Conservation (phyloP, 176 grass and related monocot genomes). For the Musa acuminata region DNA sequence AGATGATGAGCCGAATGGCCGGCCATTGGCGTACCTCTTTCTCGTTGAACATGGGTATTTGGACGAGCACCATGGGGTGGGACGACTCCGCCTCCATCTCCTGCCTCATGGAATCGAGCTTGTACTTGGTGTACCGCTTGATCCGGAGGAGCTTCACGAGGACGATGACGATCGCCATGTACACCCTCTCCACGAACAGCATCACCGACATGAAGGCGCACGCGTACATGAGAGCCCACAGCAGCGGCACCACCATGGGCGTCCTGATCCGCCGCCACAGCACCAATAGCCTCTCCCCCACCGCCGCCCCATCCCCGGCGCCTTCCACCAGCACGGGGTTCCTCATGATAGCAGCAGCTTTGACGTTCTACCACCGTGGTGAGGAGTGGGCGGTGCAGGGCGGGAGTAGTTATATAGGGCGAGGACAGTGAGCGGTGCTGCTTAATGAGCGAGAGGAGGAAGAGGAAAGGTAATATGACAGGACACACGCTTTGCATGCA, state of each 20-base stretch:
- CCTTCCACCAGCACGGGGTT: no score
- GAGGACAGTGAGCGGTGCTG: conserved; percentile 15
- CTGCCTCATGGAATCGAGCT: background rate
- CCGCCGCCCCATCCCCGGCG: no score
- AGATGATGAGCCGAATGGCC: no score
- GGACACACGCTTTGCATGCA: conserved; percentile 37
- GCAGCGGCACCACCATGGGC: conserved; percentile 38
- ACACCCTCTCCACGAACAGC: conserved; percentile 75
- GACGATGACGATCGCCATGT: conserved; percentile 66
- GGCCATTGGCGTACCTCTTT: conserved; percentile 32
- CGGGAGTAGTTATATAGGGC: background rate
- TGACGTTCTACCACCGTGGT: no score
- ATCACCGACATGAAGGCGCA: conserved; percentile 70
- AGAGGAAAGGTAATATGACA: conserved; percentile 17
- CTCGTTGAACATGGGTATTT: conserved; percentile 98
- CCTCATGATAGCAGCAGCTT: no score
- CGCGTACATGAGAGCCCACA: conserved; percentile 43
- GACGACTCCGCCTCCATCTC: conserved; percentile 28
- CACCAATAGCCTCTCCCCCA: background rate
- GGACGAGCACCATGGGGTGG: conserved; percentile 56
- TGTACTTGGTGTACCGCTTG: conserved; percentile 29
- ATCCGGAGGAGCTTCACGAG: conserved; percentile 38
- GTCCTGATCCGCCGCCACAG: conserved; percentile 33
- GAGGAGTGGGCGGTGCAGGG: background rate
- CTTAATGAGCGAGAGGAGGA: background rate